Conservation (phyloP, 2,329 filamentous ascomycete species). For the Colletotrichum sansevieriae region DNA sequence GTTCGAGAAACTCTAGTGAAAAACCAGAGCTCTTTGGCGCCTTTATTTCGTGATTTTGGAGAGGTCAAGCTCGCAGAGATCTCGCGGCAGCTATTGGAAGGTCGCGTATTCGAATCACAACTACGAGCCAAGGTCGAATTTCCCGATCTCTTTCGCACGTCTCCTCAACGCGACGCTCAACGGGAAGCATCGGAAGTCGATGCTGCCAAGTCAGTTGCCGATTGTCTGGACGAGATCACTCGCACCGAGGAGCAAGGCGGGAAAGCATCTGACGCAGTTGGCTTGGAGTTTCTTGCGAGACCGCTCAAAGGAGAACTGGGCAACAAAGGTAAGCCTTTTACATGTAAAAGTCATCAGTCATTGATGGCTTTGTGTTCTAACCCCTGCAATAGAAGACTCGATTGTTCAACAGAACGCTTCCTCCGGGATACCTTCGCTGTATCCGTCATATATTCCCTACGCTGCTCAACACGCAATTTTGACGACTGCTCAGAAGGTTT, state of each 20-base stretch:
- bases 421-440: constrained; percentile 44
- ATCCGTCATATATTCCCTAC: constrained; percentile 52
- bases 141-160: constrained; percentile 49
- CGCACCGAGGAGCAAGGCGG: neutral
- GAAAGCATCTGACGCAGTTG: neutral
- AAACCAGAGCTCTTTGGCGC: constrained; percentile 29
- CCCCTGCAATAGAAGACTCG: too few species aligned
- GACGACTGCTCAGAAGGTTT: constrained; percentile 50
- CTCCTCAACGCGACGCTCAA: constrained; percentile 45
- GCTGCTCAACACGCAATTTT: constrained; percentile 53
- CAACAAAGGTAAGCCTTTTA: neutral
- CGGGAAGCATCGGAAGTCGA: constrained; percentile 49
- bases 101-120: constrained; percentile 50
- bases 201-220: constrained; percentile 46
- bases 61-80: constrained; percentile 43
- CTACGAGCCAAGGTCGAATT: constrained; percentile 50
- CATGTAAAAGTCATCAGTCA: neutral
- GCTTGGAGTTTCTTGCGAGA: rapidly evolving
- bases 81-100: constrained; percentile 45
- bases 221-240: constrained; percentile 47
- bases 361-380: too few species aligned
- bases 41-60: constrained; percentile 42
- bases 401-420: neutral
- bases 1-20: constrained; percentile 44
- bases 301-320: neutral